phyloP scores from a whole-genome alignment of 768 basidiomycete species.

The Lanmaoa rubissima region DNA sequence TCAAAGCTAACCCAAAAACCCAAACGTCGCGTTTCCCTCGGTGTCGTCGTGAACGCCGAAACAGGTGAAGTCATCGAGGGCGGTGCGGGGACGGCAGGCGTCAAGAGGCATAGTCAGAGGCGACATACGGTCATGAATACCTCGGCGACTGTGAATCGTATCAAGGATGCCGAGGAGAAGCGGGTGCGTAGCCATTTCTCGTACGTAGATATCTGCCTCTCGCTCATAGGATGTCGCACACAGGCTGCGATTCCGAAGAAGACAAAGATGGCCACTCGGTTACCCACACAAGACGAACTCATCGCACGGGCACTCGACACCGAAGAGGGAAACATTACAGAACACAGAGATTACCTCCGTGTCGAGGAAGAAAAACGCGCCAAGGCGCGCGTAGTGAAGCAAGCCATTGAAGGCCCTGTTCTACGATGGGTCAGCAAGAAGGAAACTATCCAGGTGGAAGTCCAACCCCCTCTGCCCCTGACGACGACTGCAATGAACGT shows the following conservation, averaged over 20 bases:
- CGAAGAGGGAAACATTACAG: conserved; percentile 79
- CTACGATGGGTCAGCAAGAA: conserved; percentile 67
- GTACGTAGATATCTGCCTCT: neutral
- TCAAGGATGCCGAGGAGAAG: conserved; percentile 61
- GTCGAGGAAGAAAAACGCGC: conserved; percentile 81
- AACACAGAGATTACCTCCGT: conserved; percentile 76
- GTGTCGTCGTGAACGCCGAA: conserved; percentile 53
- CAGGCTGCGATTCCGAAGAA: conserved; percentile 65
- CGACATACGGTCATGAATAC: conserved; percentile 68
- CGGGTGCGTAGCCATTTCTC: conserved; percentile 40
- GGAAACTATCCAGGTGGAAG: conserved; percentile 53
- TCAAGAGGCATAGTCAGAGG: conserved; percentile 58
- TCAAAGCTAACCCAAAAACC: conserved; percentile 20
- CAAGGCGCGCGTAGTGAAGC: conserved; percentile 56
- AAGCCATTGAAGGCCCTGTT: conserved; percentile 60
- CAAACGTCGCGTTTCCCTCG: conserved; percentile 53
- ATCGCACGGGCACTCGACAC: conserved; percentile 81
- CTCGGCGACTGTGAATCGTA: conserved; percentile 40
- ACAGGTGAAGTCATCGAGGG: conserved; percentile 51
- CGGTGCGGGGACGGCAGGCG: conserved; percentile 12
- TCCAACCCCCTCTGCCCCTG: conserved; percentile 15
- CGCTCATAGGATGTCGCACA: neutral
- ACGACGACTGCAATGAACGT: conserved; percentile 4
- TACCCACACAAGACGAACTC: conserved; percentile 77
- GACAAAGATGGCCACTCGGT: conserved; percentile 47